Evolutionary conservation across 2,329 filamentous ascomycete genomes (phyloP).

Genomic region (Aspergillus sp.): DNA sequence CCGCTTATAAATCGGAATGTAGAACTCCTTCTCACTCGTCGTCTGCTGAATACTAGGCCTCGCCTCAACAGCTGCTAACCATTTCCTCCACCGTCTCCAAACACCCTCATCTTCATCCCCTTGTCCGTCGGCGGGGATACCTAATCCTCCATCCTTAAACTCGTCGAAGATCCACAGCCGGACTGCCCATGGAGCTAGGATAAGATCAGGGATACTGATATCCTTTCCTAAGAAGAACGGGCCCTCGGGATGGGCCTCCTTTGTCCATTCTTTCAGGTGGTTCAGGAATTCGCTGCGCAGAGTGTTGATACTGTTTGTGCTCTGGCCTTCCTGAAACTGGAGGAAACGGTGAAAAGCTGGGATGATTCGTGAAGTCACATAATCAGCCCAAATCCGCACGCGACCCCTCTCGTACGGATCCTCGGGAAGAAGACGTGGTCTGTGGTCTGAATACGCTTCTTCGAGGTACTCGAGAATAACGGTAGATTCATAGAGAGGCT

Average conservation of each 20-base stretch:
- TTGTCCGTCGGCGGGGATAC: slow-evolving; percentile 43
- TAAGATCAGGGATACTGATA: slow-evolving; percentile 63
- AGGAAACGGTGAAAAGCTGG: slow-evolving; percentile 61
- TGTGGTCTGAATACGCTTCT: slow-evolving; percentile 55
- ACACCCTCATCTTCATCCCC: slow-evolving; percentile 48
- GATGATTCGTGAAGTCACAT: slow-evolving; percentile 59
- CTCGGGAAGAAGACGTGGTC: slow-evolving; percentile 49
- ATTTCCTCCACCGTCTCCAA: slow-evolving; percentile 61
- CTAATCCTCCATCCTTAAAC: slow-evolving; percentile 56
- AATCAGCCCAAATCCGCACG: slow-evolving; percentile 67
- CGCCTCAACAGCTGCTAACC: slow-evolving; percentile 53
- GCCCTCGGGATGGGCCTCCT: slow-evolving; percentile 54
- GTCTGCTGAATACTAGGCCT: slow-evolving; percentile 61
- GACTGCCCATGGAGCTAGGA: slow-evolving; percentile 66
- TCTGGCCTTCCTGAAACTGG: slow-evolving; percentile 35
- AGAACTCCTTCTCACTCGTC: slow-evolving; percentile 60
- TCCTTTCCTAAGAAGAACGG: slow-evolving; percentile 62
- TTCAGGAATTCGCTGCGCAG: slow-evolving; percentile 53
- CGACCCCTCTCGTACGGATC: slow-evolving; percentile 60
- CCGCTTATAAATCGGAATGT: slow-evolving; percentile 60
- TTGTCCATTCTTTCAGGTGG: slow-evolving; percentile 54
- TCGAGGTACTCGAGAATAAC: slow-evolving; percentile 72
- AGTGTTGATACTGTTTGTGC: slow-evolving; percentile 41
- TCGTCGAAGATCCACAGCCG: slow-evolving; percentile 68
- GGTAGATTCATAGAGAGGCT: slow-evolving; percentile 64